Percentiles rank a stretch among this genome's conserved stretches.
These are phyloP conservation scores for Mediolabrus comicus DNA, from an alignment of 108 stramenopile genomes.

Conservation along the genomic window DNA sequence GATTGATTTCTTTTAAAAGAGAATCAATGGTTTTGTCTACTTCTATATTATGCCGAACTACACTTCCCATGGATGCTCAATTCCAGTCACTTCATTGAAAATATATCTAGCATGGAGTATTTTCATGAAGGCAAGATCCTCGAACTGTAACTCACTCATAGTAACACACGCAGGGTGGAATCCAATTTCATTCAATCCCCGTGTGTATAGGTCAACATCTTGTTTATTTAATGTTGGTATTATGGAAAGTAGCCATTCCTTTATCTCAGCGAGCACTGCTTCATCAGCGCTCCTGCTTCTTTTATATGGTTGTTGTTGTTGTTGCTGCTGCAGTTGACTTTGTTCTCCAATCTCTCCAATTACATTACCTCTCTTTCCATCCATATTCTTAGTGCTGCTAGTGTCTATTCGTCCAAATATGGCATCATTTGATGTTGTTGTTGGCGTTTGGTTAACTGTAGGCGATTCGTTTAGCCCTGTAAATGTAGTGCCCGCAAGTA, in stretches of 20 bases:
- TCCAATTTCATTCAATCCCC: constrained; percentile 19
- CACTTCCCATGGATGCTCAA: constrained; percentile 28
- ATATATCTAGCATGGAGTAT: constrained; percentile 37
- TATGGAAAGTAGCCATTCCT: constrained; percentile 17
- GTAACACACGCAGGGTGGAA: constrained; percentile 42
- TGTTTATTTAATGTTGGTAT: constrained; percentile 19
- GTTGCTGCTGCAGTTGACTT: neutral
- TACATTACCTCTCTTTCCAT: neutral
- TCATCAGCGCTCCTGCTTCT: neutral
- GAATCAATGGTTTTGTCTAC: neutral
- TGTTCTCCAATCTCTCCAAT: neutral
- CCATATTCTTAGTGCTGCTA: neutral
- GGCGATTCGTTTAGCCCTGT: neutral
- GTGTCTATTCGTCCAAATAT: neutral
- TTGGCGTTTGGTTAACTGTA: neutral
- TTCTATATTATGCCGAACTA: neutral
- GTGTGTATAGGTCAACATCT: constrained; percentile 19
- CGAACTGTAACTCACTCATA: constrained; percentile 24
- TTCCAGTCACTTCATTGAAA: constrained; percentile 32
- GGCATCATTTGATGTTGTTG: neutral
- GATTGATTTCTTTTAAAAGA: neutral
- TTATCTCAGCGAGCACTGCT: constrained; percentile 7
- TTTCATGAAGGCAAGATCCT: constrained; percentile 48
- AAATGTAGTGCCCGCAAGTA: neutral
- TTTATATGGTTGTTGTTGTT: neutral